Evolutionary conservation across 2,329 filamentous ascomycete genomes (phyloP).

Genomic region (Diaporthe humulicola): DNA sequence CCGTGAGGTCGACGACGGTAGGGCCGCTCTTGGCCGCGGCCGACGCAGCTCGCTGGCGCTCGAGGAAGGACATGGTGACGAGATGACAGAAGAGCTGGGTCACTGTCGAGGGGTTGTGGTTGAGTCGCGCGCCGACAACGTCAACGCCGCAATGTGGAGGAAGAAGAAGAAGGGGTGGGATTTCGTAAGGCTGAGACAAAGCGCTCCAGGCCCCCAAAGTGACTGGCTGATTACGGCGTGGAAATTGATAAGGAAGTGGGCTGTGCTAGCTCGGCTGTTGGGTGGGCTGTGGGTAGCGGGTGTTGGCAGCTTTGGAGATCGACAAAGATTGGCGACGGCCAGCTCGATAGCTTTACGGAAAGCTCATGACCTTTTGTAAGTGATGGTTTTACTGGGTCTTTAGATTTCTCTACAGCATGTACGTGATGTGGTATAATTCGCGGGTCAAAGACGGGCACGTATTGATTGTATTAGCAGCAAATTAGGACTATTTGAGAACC

Average conservation of each 20-base stretch:
- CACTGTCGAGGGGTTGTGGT: conserved; percentile 22
- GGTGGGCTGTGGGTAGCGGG: not conserved
- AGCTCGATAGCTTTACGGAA: not conserved
- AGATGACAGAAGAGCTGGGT: conserved; percentile 29
- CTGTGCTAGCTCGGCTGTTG: conserved; percentile 20
- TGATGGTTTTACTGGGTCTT: not conserved
- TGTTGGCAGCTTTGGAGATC: conserved; percentile 2
- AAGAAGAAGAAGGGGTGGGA: conserved; percentile 1
- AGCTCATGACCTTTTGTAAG: not conserved
- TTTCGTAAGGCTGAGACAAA: conserved; percentile 37
- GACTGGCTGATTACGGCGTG: conserved; percentile 20
- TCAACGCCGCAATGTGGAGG: conserved; percentile 32
- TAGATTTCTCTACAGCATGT: not conserved
- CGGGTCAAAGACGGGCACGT: not conserved
- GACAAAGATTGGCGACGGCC: conserved; percentile 1
- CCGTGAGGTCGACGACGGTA: conserved; percentile 65
- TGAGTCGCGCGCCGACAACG: conserved; percentile 15
- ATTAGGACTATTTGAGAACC: not conserved
- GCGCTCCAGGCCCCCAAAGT: conserved; percentile 28
- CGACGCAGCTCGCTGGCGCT: conserved; percentile 73
- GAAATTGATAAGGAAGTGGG: conserved; percentile 20
- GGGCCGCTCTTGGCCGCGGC: conserved; percentile 67
- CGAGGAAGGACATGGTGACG: conserved; percentile 71
- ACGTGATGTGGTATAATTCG: not conserved
- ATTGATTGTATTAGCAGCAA: not conserved